Conservation (phyloP, 305 asterid species). For the Coffea humblotiana region DNA sequence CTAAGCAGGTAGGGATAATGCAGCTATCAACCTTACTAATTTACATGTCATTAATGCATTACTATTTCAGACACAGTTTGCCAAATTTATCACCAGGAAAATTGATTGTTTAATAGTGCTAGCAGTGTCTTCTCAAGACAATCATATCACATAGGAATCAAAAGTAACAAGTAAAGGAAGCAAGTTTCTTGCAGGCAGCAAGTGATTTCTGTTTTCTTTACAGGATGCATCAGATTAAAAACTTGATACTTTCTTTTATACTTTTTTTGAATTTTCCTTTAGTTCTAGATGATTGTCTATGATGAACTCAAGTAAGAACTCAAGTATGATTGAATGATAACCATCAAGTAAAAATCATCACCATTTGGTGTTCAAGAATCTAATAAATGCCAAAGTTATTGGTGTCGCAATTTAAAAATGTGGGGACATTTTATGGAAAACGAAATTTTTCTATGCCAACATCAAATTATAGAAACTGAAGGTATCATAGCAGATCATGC, state of each 20-base stretch:
- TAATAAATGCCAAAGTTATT: neutral
- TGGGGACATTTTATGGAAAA: neutral
- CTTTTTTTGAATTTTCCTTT: neutral
- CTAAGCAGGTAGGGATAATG: neutral
- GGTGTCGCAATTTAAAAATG: neutral
- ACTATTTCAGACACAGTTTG: neutral
- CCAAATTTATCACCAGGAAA: neutral
- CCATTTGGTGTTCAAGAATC: neutral
- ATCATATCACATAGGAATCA: too few relatives aligned
- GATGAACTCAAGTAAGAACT: neutral
- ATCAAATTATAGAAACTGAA: neutral
- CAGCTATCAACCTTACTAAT: neutral
- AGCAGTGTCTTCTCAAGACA: neutral
- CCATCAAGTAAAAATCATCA: neutral
- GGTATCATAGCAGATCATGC: neutral
- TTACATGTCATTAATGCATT: neutral
- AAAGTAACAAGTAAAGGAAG: neutral
- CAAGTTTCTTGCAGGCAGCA: neutral
- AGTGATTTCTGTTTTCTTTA: too few relatives aligned
- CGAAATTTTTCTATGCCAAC: neutral
- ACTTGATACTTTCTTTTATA: neutral
- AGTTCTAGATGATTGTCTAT: neutral
- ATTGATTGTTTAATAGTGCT: too few relatives aligned
- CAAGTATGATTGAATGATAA: too few relatives aligned
- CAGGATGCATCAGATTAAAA: too few relatives aligned